Base-by-base conservation (phyloP, 78 protist genomes). In the Guillardia theta region DNA sequence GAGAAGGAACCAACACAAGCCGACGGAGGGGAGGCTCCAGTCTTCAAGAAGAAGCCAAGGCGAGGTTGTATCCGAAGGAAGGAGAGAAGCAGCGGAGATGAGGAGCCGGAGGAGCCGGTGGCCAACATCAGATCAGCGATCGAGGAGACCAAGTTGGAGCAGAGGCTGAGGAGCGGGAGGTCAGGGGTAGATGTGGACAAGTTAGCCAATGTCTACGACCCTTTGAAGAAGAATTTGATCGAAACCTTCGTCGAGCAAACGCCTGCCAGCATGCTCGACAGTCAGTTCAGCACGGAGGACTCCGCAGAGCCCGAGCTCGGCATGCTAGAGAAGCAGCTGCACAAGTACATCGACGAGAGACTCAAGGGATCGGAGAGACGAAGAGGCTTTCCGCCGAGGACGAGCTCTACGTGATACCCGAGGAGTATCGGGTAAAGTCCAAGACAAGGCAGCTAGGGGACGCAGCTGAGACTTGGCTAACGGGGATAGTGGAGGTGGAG, bases 391-490 rank as follows among this genome's bases (percentile, higher is more conserved):
- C 87, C n/a, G 87, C 87, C 44, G 87, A 70, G 5, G 87, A 70
- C 44, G 87, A 70, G 87, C 87, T 70, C n/a, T 70, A 70, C 22
- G 22, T 22, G 87, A 43, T 70, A 3, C 44, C 39, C 1, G 9
- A 15, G 45, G 70, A 58, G 6, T 24, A 58, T 58, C 70, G 21
- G 2, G 70, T 53, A 12, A 4, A 70, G 4, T 36, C 22, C n/a
- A 70, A 27, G 45, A 70, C 39, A 27, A 27, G 45, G 87, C 41
- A 70, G 27, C 58, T 10, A 1, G 27, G 70, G 70, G 27, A 78
- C 50, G 90, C 53, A 5, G 90, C 90, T 18, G 90, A 78, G 90
- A 78, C 90, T 9, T 78, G 90, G 90, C 50, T 78, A 27, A 78
- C 90, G 3, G 90, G 90, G 3, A 78, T 78, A 12, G 90, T 78